Evolutionary conservation across 306 rosid species (phyloP), one percentile per base, ranked within the genome.

Genomic region (Cajanus cajan): DNA sequence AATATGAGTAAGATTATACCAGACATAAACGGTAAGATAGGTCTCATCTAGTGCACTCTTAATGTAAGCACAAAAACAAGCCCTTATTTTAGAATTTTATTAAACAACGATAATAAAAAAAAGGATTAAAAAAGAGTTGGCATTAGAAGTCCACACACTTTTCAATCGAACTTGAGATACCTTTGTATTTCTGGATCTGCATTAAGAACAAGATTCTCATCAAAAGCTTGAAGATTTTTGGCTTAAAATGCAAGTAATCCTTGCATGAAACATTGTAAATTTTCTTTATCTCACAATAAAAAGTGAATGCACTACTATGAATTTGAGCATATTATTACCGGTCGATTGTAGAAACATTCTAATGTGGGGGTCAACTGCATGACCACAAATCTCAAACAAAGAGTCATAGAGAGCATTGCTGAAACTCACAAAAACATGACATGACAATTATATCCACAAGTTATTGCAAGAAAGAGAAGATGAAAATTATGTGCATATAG

Each of bases 301-400:
- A 64, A 8, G 48, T 37, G 4, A 18, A 18, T 18, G 48, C 36
- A 64, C 15, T 64, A 36, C 70, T 63, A 16, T 36, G 69, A 63
- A 63, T 36, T 14, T 6, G 18, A 11, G 13, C 51, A 25, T 33
- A 5, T 15, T 33, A 33, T 45, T 55, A 74, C 85, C 80, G 12
- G 12, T 0, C 7, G 4, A 1, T 25, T 45, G 13, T 47, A 10
- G 4, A 11, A n/a, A n/a, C 6, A 25, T 1, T 47, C 81, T 58
- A 2, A 81, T 0, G 43, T 75, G 54, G 7, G 81, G 85, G 25
- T 81, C 85, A 45, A 59, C 0, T 8, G 80, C 45, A 28, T 54
- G 24, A 22, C 71, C 80, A 7, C 11, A 16, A 5, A 6, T 0
- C 55, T 44, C 64, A 34, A 8, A 65, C 3, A 4, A 3, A 0